phyloP scores from a whole-genome alignment of 2,329 filamentous ascomycete species.

The Mollisia scopiformis region DNA sequence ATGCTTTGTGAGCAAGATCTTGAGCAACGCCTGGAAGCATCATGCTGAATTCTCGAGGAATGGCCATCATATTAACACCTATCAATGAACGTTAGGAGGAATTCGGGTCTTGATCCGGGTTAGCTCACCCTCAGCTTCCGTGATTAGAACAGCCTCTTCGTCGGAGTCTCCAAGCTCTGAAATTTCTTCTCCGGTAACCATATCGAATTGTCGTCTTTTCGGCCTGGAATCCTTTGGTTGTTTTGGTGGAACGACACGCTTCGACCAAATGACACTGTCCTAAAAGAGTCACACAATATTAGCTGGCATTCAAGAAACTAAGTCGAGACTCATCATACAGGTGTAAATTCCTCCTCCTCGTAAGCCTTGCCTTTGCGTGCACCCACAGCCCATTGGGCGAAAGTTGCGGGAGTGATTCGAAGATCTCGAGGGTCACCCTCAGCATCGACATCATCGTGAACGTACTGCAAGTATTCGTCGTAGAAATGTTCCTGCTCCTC shows the following conservation, averaged over 20 bases:
- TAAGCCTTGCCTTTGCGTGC: constrained; percentile 30
- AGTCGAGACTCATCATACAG: constrained; percentile 13
- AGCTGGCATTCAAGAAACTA: not conserved
- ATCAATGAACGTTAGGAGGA: not conserved
- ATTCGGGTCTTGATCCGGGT: not conserved
- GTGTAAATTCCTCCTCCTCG: constrained; percentile 26
- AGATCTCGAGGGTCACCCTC: constrained; percentile 43
- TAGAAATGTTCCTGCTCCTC: constrained; percentile 28
- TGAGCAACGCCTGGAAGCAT: constrained; percentile 11
- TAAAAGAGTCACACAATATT: not conserved
- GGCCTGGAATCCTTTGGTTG: not conserved
- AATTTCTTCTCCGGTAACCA: not conserved
- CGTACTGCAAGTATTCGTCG: constrained; percentile 27
- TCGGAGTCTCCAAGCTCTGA: not conserved
- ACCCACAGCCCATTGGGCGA: constrained; percentile 43
- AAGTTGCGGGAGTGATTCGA: constrained; percentile 46
- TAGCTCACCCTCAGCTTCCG: not conserved
- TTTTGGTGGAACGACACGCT: not conserved
- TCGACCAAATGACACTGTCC: not conserved
- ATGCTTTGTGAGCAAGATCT: constrained; percentile 17
- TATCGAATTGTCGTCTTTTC: not conserved
- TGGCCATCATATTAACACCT: constrained; percentile 21
- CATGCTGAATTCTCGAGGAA: constrained; percentile 12
- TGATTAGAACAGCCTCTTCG: not conserved
- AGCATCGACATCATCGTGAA: constrained; percentile 45